Evolutionary conservation across 2,329 filamentous ascomycete species (phyloP).

Genomic region (Nemania sp.): DNA sequence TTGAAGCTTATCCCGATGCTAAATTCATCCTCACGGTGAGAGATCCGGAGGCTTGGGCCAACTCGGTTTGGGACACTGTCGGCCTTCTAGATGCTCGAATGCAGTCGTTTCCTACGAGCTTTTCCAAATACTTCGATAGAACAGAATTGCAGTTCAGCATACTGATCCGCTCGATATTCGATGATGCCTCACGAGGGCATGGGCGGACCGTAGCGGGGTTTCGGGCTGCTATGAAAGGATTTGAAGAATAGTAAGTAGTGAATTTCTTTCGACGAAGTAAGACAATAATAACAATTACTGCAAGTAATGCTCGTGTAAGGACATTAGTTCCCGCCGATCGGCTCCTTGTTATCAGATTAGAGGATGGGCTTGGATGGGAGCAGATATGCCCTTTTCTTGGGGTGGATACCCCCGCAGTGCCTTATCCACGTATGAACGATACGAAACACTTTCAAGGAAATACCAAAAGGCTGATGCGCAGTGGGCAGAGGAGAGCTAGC

Average conservation of each 20-base stretch:
- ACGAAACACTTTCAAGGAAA: constrained; percentile 17
- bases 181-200: constrained; percentile 3
- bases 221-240: constrained; percentile 7
- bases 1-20: constrained; percentile 19
- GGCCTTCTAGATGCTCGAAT: not conserved
- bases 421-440: constrained; percentile 25
- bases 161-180: constrained; percentile 9
- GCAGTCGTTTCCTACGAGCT: constrained; percentile 1
- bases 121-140: constrained; percentile 11
- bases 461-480: not conserved
- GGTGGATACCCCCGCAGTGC: constrained; percentile 17
- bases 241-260: constrained; percentile 12
- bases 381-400: constrained; percentile 25
- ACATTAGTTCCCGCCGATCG: constrained; percentile 21
- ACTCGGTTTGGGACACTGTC: constrained; percentile 16
- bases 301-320: constrained; percentile 15
- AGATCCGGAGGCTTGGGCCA: constrained; percentile 13
- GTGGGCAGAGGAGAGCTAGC: constrained; percentile 8
- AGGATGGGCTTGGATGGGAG: constrained; percentile 25
- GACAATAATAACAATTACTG: not conserved
- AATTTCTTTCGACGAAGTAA: not conserved
- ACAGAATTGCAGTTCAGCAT: constrained; percentile 3
- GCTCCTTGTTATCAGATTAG: constrained; percentile 22
- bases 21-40: constrained; percentile 18
- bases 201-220: constrained; percentile 13